Percentiles rank a stretch among this genome's conserved stretches.
phyloP scores from a whole-genome alignment of 805 yeast species.

The Novakomyces olei region DNA sequence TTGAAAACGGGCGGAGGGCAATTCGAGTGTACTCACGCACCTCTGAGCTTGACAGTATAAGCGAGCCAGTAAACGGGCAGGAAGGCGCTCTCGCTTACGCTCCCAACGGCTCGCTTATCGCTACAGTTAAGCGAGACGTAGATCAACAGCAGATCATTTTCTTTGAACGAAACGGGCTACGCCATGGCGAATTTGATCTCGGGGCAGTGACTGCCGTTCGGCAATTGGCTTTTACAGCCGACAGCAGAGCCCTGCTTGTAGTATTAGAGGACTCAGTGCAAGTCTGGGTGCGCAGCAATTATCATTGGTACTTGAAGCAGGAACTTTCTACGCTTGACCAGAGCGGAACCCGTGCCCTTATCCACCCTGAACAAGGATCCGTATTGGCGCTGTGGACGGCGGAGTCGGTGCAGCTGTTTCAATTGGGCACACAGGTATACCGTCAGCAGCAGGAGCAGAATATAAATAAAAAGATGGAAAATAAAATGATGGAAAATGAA shows the following conservation, averaged over 20 bases:
- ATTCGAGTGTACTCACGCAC: conserved; percentile 64
- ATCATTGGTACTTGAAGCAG: conserved; percentile 88
- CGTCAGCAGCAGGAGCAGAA: too few species aligned
- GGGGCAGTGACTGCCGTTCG: too few species aligned
- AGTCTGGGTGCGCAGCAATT: conserved; percentile 78
- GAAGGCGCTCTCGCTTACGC: conserved; percentile 3
- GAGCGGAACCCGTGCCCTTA: too few species aligned
- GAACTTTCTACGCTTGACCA: conserved; percentile 32
- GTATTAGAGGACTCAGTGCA: conserved; percentile 56
- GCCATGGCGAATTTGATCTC: conserved; percentile 71
- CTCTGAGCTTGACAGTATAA: conserved; percentile 56
- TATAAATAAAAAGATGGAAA: too few species aligned
- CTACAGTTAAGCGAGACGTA: conserved; percentile 48
- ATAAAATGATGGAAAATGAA: too few species aligned
- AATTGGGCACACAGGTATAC: too few species aligned
- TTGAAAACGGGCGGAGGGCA: conserved; percentile 46
- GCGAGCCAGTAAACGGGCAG: conserved; percentile 20
- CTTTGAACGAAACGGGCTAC: conserved; percentile 79
- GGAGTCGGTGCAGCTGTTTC: too few species aligned
- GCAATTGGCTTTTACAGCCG: too few species aligned
- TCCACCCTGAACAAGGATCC: too few species aligned
- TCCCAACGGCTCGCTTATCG: conserved; percentile 25
- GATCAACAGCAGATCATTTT: conserved; percentile 34
- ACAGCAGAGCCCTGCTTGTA: too few species aligned
- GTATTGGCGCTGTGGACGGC: too few species aligned